Percentiles rank a stretch among this genome's conserved stretches.
Evolutionary conservation across 306 rosid genomes (phyloP).

Genomic region (Comarum palustre): DNA sequence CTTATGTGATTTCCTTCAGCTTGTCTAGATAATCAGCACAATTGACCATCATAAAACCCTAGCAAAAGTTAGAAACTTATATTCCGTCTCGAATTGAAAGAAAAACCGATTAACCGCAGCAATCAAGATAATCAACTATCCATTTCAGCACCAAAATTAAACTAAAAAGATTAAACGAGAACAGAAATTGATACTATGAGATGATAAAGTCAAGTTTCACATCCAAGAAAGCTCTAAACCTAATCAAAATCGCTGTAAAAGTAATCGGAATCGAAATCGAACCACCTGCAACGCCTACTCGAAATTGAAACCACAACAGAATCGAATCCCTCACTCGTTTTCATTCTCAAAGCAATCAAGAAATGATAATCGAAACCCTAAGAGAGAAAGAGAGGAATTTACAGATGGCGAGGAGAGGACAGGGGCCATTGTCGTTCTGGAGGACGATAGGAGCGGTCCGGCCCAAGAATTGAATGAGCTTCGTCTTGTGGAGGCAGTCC

Average conservation of each 20-base stretch:
- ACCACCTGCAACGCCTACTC: background rate
- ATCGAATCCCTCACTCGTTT: slow-evolving; percentile 15
- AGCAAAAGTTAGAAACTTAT: slow-evolving; percentile 4
- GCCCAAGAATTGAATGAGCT: slow-evolving; percentile 78
- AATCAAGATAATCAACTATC: background rate
- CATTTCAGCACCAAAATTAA: background rate
- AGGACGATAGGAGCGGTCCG: slow-evolving; percentile 87
- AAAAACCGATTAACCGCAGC: background rate
- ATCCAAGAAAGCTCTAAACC: background rate
- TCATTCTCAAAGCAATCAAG: background rate
- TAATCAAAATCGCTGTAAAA: background rate
- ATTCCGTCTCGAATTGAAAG: background rate
- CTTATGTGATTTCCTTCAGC: background rate
- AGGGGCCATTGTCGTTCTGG: slow-evolving; percentile 99
- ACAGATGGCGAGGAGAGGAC: slow-evolving; percentile 99
- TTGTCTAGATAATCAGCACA: background rate
- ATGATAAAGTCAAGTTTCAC: background rate
- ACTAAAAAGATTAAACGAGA: background rate
- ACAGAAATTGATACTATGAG: background rate
- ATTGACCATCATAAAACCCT: slow-evolving; percentile 11
- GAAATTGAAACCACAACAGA: background rate
- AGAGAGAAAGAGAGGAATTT: slow-evolving; percentile 25
- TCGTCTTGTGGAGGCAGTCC: slow-evolving; percentile 76
- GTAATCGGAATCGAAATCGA: slow-evolving; percentile 4
- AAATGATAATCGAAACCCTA: slow-evolving; percentile 22